Base-by-base conservation (phyloP, 768 basidiomycete genomes). In the Mycena metata region DNA sequence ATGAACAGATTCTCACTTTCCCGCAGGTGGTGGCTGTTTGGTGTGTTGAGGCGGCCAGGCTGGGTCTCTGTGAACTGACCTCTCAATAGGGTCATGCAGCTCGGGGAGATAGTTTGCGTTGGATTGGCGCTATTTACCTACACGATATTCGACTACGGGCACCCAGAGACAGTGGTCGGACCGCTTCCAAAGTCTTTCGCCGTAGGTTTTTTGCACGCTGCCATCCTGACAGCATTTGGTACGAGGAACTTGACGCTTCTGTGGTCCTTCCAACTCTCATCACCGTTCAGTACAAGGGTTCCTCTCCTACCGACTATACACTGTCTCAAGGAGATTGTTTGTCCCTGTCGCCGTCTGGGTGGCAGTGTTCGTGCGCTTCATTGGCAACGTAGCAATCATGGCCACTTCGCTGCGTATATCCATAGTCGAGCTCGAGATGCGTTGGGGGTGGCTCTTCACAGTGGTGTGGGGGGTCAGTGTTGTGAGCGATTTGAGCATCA, bases 281-380 rank as follows among this genome's bases (percentile, higher is more conserved):
- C 11, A 45, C 46, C 4, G 12, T n/a, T 8, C 41, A 64, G 62
- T 56, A 8, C 62, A 64, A 42, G 42, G 26, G 12, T 64, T 64
- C 33, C 56, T 56, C n/a, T 13, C 62, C 9, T 39, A 5, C 35
- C 17, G 62, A 46, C 35, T 64, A 7, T 56, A 46, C 19, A 16
- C 30, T 1, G 3, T 64, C 41, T 43, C 42, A 12, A 56, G 41
- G 19, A 45, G 19, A 12, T 17, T 56, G 15, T 36, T 15, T n/a
- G 42, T 64, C 16, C 62, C 62, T 12, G 6, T 16, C 9, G 3
- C 47, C 9, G 15, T 23, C 17, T 35, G 52, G 35, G 30, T 3
- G 12, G 13, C 47, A 13, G 17, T 43, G 3, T 12, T 45, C 15
- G 0, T 56, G 33, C 62, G 54, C 15, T 12, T 45, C 12, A 5